Percentiles rank a stretch among this genome's conserved stretches.
These are phyloP conservation scores for Pouteria campechiana DNA, from an alignment of 179 eudicot genomes.

Conservation along the genomic window DNA sequence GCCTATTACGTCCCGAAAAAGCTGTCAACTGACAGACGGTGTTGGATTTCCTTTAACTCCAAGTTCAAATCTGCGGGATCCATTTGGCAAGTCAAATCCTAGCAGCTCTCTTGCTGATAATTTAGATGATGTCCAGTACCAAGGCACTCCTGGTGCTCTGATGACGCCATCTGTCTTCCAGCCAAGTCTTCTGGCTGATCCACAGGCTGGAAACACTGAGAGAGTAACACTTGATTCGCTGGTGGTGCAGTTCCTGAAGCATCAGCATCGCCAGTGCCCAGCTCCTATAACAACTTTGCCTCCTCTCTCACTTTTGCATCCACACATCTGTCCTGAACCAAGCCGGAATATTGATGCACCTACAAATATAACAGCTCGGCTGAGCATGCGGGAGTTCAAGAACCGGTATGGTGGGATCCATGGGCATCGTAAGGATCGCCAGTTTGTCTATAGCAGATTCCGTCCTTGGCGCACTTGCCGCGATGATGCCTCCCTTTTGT, in stretches of 20 bases:
- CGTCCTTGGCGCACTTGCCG: constrained; percentile 91
- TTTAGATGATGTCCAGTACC: constrained; percentile 39
- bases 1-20: constrained; percentile 47
- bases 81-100: constrained; percentile 23
- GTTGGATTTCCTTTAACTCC: constrained; percentile 37
- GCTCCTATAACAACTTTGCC: constrained; percentile 97
- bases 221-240: constrained; percentile 78
- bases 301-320: constrained; percentile 85
- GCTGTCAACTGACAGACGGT: constrained; percentile 42
- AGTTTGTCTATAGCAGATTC: constrained; percentile 85
- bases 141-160: constrained; percentile 16
- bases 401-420: constrained; percentile 84
- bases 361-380: constrained; percentile 81
- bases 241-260: constrained; percentile 87
- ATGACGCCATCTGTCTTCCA: constrained; percentile 21
- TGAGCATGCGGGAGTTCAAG: constrained; percentile 72
- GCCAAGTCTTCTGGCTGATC: constrained; percentile 27
- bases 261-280: constrained; percentile 97
- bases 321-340: constrained; percentile 96
- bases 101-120: constrained; percentile 18
- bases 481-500: constrained; percentile 67
- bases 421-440: constrained; percentile 79
- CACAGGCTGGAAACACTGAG: constrained; percentile 45
- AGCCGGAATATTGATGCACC: constrained; percentile 80
- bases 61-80: constrained; percentile 36